Conservation (phyloP, 2,329 filamentous ascomycete genomes). For the Paecilomyces sp. region DNA sequence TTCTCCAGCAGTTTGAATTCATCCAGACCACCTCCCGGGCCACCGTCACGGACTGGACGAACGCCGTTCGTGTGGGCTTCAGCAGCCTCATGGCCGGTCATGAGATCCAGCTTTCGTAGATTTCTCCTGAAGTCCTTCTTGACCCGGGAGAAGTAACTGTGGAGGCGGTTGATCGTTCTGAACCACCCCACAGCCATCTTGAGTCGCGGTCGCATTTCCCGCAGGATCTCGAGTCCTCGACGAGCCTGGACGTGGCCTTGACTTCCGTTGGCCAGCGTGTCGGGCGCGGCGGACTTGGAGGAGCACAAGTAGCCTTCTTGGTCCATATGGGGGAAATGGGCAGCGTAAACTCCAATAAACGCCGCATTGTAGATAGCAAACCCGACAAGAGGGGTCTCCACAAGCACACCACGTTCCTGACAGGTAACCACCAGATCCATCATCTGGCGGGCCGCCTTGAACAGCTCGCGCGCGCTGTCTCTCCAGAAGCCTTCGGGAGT, state of each 20-base stretch:
- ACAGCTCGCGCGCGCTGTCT: slow-evolving; percentile 43
- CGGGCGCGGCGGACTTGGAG: slow-evolving; percentile 15
- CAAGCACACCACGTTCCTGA: slow-evolving; percentile 43
- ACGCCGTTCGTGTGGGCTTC: slow-evolving; percentile 21
- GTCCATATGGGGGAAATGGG: slow-evolving; percentile 51
- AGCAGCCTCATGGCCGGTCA: slow-evolving; percentile 17
- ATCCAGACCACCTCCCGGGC: slow-evolving; percentile 24
- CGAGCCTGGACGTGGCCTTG: slow-evolving; percentile 27
- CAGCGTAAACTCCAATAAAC: slow-evolving; percentile 45
- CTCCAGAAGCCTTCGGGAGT: slow-evolving; percentile 47
- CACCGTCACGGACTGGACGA: slow-evolving; percentile 25
- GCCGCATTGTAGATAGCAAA: slow-evolving; percentile 50
- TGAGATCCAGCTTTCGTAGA: slow-evolving; percentile 24
- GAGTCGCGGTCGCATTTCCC: slow-evolving; percentile 32
- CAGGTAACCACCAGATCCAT: slow-evolving; percentile 47
- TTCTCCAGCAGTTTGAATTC: slow-evolving; percentile 37
- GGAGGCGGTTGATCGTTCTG: slow-evolving; percentile 35
- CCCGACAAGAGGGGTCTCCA: slow-evolving; percentile 49
- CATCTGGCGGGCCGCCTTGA: slow-evolving; percentile 46
- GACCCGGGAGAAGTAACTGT: slow-evolving; percentile 34
- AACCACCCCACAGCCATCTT: slow-evolving; percentile 37
- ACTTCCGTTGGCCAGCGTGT: slow-evolving; percentile 15
- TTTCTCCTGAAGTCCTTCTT: slow-evolving; percentile 30
- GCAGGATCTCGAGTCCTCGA: slow-evolving; percentile 33
- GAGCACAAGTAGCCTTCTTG: slow-evolving; percentile 40